These are phyloP conservation scores for Chaetothyriales sp. DNA, from an alignment of 2,329 filamentous ascomycete species.

Conservation along the genomic window DNA sequence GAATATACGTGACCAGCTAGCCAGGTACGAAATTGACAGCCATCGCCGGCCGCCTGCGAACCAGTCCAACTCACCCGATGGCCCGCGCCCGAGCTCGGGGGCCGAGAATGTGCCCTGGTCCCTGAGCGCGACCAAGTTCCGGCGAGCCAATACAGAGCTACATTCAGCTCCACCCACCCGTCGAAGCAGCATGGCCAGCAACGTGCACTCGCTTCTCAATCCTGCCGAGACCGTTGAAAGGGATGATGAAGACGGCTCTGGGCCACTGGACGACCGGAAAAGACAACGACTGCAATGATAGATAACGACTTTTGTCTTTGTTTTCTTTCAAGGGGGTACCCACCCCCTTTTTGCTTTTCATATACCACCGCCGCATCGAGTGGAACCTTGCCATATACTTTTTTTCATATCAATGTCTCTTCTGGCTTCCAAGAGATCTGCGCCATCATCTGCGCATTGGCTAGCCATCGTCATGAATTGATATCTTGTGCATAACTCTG, in stretches of 20 bases:
- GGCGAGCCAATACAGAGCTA: conserved; percentile 12
- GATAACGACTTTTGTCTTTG: not conserved
- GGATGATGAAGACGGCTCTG: conserved; percentile 43
- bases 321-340: not conserved
- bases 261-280: conserved; percentile 42
- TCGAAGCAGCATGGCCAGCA: conserved; percentile 56
- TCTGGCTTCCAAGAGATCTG: not conserved
- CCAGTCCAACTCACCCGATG: conserved; percentile 9
- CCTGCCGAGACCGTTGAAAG: conserved; percentile 53
- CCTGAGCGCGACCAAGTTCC: conserved; percentile 12
- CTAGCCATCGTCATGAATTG: not conserved
- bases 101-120: conserved; percentile 13
- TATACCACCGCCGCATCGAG: not conserved
- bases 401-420: not conserved
- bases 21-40: conserved; percentile 49
- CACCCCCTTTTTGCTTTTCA: not conserved
- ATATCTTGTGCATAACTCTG: not conserved
- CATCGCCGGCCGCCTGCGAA: conserved; percentile 28
- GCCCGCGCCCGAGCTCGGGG: conserved; percentile 11
- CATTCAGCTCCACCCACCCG: conserved; percentile 47
- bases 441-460: not conserved
- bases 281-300: conserved; percentile 40
- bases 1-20: conserved; percentile 46
- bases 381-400: not conserved
- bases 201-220: conserved; percentile 51